Base-by-base conservation (phyloP, 225 moss, liverwort and hornwort species). In the Takakia lepidozioides region DNA sequence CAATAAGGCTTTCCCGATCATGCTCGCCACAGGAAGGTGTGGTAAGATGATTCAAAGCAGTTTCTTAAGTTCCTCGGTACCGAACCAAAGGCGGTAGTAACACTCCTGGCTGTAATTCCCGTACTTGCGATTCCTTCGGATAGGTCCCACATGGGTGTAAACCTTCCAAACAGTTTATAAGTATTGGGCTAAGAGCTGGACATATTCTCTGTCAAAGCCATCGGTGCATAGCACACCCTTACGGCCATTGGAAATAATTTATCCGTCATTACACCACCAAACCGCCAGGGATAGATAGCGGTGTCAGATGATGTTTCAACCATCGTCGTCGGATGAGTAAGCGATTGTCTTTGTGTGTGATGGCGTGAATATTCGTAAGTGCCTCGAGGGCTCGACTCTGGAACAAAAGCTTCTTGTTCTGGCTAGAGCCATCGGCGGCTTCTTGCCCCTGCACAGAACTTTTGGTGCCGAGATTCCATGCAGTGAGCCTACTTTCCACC, bases 191-290 rank as follows among this genome's bases (percentile, higher is more conserved):
- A 78, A 62, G 27, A 78, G 64, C 24, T 61, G 32, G 11, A 32
- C 32, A 32, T 32, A 32, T 32, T 32, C 32, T 32, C 11, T 32
- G 32, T 32, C 32, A 32, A 32, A 32, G 32, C 32, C 1, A 11
- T 32, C 32, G 11, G 11, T 32, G 32, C 11, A 11, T 32, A 6
- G 32, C 32, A 32, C 0, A 32, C 8, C 11, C 32, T 11, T 32
- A 32, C 32, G 11, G 32, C 32, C 32, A 32, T 32, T 32, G 25
- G 27, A 61, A 68, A n/a, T n/a, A n/a, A n/a, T n/a, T n/a, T n/a
- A n/a, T n/a, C n/a, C n/a, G n/a, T n/a, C n/a, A n/a, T n/a, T 68
- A 25, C 77, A 77, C 77, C 77, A 77, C 77, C 77, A 77, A 54
- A 77, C 42, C 20, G 77, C 72, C 27, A 77, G 54, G 21, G n/a